Conservation (phyloP, 148 eudicot species). For the Amaranthus palmeri region DNA sequence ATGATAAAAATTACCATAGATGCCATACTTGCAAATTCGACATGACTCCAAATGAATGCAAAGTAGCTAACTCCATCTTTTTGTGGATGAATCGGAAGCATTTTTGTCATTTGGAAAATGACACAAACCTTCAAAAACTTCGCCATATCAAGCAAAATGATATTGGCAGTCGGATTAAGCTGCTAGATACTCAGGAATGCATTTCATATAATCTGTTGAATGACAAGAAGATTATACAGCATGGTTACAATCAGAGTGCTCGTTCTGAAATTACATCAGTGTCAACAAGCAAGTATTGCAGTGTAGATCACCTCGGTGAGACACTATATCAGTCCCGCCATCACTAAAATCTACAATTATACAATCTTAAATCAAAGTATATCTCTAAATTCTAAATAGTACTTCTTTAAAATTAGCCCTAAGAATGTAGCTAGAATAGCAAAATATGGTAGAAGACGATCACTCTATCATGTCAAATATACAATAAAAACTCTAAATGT, state of each 20-base stretch:
- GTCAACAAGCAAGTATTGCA: constrained; percentile 21
- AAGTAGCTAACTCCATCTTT: background rate
- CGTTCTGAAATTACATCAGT: constrained; percentile 27
- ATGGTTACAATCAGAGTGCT: constrained; percentile 20
- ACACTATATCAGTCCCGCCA: no score
- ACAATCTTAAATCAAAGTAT: no score
- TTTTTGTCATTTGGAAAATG: background rate
- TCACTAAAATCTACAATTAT: no score
- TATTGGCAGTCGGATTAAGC: constrained; percentile 14
- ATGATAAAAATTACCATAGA: constrained; percentile 8
- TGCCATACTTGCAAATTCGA: constrained; percentile 4
- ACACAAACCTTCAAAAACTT: no score
- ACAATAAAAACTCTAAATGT: no score
- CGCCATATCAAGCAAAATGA: no score
- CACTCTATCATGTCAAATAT: no score
- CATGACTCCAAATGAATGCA: constrained; percentile 3
- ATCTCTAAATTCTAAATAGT: no score
- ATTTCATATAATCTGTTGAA: constrained; percentile 21
- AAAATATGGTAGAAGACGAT: no score
- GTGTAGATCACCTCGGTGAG: background rate
- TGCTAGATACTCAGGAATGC: background rate
- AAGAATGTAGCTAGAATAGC: no score
- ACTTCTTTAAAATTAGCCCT: no score
- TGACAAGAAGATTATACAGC: constrained; percentile 11
- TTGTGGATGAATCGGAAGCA: background rate